Conservation (phyloP, 2,329 filamentous ascomycete genomes). For the Ophiostoma piceae region DNA sequence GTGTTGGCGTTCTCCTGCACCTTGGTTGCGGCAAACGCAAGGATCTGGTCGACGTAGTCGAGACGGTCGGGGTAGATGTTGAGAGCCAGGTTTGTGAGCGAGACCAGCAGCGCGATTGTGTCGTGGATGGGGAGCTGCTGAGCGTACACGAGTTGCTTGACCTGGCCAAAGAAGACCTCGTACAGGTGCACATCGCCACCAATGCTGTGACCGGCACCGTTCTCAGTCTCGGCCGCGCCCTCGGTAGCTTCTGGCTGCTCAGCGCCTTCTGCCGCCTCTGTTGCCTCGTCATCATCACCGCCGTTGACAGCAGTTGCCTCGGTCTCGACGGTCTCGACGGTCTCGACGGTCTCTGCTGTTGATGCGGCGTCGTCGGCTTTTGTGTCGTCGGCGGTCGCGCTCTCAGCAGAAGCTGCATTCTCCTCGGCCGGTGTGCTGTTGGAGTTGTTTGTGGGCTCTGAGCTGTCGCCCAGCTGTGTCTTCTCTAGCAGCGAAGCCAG, state of each 20-base stretch:
- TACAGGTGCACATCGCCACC: constrained; percentile 81
- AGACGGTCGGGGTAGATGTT: constrained; percentile 84
- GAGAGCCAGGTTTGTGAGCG: constrained; percentile 83
- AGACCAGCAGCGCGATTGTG: constrained; percentile 89
- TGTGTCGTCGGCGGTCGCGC: constrained; percentile 30
- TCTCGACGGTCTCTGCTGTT: constrained; percentile 33
- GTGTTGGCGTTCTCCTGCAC: constrained; percentile 86
- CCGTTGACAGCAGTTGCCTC: constrained; percentile 39
- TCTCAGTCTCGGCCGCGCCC: constrained; percentile 27
- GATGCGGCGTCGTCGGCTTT: constrained; percentile 39
- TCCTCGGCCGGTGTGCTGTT: not conserved
- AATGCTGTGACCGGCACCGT: constrained; percentile 40
- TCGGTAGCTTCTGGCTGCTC: constrained; percentile 26
- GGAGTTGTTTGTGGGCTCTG: not conserved
- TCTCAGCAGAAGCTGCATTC: constrained; percentile 31
- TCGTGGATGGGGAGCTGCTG: constrained; percentile 91
- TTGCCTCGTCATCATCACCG: constrained; percentile 30
- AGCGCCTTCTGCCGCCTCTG: constrained; percentile 20
- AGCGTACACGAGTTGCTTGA: constrained; percentile 85
- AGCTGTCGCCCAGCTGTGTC: constrained; percentile 51
- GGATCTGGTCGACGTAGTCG: constrained; percentile 91
- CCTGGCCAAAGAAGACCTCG: constrained; percentile 95
- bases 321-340: constrained; percentile 35
- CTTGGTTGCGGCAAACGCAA: constrained; percentile 82
- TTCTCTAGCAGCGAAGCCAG: constrained; percentile 72